Conservation (phyloP, 164 flowering plant genomes). For the Cinnamomum micranthum region DNA sequence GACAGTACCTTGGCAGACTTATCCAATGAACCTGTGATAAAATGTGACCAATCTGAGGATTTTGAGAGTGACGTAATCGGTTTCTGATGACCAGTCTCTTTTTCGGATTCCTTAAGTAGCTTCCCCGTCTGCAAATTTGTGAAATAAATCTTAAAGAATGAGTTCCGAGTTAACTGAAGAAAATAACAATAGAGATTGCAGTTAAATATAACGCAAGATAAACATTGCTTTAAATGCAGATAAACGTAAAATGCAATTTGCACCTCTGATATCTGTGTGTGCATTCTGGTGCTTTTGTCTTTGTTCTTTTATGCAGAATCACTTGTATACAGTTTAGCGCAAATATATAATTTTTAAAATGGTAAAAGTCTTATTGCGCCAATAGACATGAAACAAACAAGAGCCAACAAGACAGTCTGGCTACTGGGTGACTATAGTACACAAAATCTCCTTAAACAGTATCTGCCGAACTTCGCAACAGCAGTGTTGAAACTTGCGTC, state of each 20-base stretch:
- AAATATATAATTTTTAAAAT: no score
- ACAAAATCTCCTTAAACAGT: no score
- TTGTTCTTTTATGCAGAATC: no score
- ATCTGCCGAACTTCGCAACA: no score
- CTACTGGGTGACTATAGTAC: no score
- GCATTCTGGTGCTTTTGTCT: no score
- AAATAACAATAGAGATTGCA: not conserved
- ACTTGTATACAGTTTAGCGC: no score
- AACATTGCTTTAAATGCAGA: not conserved
- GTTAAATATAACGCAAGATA: not conserved
- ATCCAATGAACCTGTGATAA: conserved; percentile 82
- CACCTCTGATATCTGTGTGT: no score
- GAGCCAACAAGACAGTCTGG: no score
- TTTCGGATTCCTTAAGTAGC: conserved; percentile 68
- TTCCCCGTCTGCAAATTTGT: conserved; percentile 71
- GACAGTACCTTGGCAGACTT: conserved; percentile 80
- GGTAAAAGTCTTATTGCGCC: no score
- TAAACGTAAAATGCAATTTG: not conserved
- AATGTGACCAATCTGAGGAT: conserved; percentile 78
- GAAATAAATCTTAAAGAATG: not conserved
- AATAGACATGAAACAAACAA: no score
- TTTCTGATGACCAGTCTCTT: conserved; percentile 77
- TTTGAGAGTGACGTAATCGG: conserved; percentile 69
- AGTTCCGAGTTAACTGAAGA: not conserved
- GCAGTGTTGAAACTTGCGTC: no score